Base-by-base conservation (phyloP, 1,139 yeast genomes). In the Kazachstania sp. region DNA sequence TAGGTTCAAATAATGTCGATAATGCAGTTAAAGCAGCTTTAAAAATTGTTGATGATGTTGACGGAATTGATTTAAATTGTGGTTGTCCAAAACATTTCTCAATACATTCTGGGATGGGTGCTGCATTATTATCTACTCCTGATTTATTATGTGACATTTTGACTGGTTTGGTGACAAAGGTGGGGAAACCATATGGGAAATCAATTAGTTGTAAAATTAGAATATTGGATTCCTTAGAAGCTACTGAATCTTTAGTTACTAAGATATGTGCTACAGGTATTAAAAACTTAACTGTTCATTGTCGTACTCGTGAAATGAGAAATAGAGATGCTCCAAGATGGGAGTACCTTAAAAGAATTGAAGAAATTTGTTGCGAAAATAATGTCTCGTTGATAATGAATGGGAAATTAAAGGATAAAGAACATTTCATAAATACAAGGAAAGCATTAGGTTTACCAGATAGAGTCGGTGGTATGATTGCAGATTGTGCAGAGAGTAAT, bases 31-130 rank as follows among this genome's bases (percentile, higher is more conserved):
- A 81, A 52, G 98, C 97, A 0, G 97, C 95, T 0, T 69, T 74
- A 48, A 72, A 81, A 43, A 86, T 92, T 2, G 87, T 90, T 15
- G 61, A 72, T 1, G 98, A 92, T 64, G 97, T 92, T 1, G 88
- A 81, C 52, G 97, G 95, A 8, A 84, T 92, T 13, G 98, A 92
- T 63, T 77, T 92, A 51, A 92, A 92, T 64, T 87, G 96, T 38
- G 98, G 98, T 4, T 92, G 98, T 67, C 98, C 98, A 2, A 88
- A 87, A 61, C 90, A 83, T 51, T 86, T 86, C 58, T 81, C 88
- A 1, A 75, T 87, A 3, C 97, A 88, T 64, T 75, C 94, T 0
- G 98, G 98, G 1, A 92, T 92, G 97, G 98, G 98, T 4, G 96
- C 97, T 3, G 97, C 95, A 0, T 71, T 92, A 43, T 71, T 92